These are phyloP conservation scores for Limnomonas spitsbergensis DNA, from an alignment of 139 green algal species.

Conservation along the genomic window DNA sequence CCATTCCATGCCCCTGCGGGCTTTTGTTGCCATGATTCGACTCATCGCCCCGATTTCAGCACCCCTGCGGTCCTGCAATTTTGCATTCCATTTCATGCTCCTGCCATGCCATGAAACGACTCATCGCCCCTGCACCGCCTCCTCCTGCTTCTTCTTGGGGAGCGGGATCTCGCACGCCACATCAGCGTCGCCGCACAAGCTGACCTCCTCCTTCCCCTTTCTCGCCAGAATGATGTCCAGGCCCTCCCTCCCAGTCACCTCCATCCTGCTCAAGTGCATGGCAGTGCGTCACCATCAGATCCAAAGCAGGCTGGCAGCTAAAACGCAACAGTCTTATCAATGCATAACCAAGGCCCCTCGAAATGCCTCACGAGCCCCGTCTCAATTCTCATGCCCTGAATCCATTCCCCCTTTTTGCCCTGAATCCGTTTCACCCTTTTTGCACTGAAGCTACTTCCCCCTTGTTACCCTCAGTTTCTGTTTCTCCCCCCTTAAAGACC, in stretches of 20 bases:
- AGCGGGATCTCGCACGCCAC: too few species aligned
- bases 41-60: too few species aligned
- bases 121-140: too few species aligned
- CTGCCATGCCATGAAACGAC: too few species aligned
- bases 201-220: slow-evolving; percentile 16
- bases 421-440: neutral
- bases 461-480: neutral
- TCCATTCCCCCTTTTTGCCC: neutral
- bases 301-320: neutral
- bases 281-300: neutral
- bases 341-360: neutral
- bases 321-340: neutral
- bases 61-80: too few species aligned
- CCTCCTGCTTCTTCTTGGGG: too few species aligned
- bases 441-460: neutral
- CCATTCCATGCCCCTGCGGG: too few species aligned
- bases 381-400: neutral
- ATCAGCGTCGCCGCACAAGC: too few species aligned
- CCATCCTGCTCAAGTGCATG: slow-evolving; percentile 33
- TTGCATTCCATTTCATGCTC: too few species aligned
- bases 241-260: slow-evolving; percentile 49
- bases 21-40: too few species aligned
- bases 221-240: slow-evolving; percentile 40
- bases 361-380: neutral
- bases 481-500: neutral